phyloP scores from a whole-genome alignment of 371 early-diverging fungal species.

The Zopfochytrium polystomum region DNA sequence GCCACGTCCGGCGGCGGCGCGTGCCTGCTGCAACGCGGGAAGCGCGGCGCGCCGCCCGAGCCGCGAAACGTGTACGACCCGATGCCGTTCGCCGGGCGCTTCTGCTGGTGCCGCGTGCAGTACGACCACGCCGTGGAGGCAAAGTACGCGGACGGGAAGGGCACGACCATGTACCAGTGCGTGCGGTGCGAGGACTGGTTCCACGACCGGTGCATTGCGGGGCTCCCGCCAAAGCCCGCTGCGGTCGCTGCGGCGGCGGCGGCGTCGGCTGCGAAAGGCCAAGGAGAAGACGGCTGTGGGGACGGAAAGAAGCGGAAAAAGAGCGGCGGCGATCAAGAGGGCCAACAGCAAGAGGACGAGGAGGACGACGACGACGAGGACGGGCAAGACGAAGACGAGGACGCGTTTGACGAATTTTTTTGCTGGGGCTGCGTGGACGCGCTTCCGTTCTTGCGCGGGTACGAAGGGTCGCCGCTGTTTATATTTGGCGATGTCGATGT shows the following conservation, averaged over 20 bases:
- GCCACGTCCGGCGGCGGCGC: background rate
- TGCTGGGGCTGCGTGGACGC: constrained; percentile 71
- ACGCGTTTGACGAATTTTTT: constrained; percentile 72
- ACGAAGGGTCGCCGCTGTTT: background rate
- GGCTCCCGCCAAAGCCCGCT: no score
- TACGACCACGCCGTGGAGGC: constrained; percentile 71
- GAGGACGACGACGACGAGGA: no score
- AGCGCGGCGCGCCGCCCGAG: constrained; percentile 45
- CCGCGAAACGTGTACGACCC: constrained; percentile 71
- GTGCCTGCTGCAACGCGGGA: constrained; percentile 13
- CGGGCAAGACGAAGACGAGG: no score
- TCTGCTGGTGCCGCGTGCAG: constrained; percentile 72
- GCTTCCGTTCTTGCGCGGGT: constrained; percentile 41
- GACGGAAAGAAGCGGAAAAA: no score
- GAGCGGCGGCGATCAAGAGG: no score
- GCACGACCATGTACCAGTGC: constrained; percentile 78
- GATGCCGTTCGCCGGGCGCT: constrained; percentile 68
- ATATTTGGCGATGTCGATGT: background rate
- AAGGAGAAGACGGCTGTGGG: no score
- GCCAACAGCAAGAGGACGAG: no score
- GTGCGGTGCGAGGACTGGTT: constrained; percentile 80
- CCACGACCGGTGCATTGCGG: constrained; percentile 75
- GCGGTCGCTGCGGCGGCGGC: no score
- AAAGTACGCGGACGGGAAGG: constrained; percentile 8
- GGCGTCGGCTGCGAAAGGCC: no score